A percentile compares a stretch with the other conserved stretches of the same genome.
phyloP scores from a whole-genome alignment of 179 eudicot species.

The Silene noctiflora region DNA sequence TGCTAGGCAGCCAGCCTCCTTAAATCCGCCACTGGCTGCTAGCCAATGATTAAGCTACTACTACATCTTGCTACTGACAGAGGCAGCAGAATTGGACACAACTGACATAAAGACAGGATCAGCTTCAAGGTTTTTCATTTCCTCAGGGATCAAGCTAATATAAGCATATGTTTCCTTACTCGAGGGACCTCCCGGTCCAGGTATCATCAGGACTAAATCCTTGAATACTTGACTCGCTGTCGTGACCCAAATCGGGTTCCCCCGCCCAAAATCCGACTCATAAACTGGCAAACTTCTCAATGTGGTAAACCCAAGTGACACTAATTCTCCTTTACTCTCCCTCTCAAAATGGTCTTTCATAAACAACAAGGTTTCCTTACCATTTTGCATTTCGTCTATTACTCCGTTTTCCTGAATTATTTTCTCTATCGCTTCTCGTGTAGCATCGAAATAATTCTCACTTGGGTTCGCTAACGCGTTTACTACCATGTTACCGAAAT shows the following conservation, averaged over 20 bases:
- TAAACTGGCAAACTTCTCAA: constrained; percentile 33
- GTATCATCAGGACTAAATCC: constrained; percentile 20
- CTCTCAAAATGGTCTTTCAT: constrained; percentile 14
- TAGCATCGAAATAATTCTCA: background rate
- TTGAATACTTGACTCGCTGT: constrained; percentile 17
- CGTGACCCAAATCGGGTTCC: constrained; percentile 38
- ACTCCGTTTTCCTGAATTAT: background rate
- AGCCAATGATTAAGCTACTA: no score
- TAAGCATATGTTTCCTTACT: constrained; percentile 35
- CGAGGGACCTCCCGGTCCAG: constrained; percentile 13
- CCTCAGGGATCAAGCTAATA: constrained; percentile 28
- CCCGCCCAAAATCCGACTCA: constrained; percentile 51
- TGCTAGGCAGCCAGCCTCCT: no score
- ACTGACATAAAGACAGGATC: constrained; percentile 24
- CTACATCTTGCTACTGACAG: constrained; percentile 7
- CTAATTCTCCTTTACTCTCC: constrained; percentile 24
- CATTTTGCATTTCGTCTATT: constrained; percentile 15
- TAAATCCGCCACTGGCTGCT: no score
- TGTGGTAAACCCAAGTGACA: constrained; percentile 28
- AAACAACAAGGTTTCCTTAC: constrained; percentile 24
- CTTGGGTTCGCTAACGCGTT: constrained; percentile 15
- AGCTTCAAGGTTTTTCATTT: constrained; percentile 33
- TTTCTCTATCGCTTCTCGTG: constrained; percentile 1
- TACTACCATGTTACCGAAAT: constrained; percentile 29
- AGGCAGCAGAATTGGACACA: constrained; percentile 12